These are phyloP conservation scores for Cyphellophora attinorum DNA, from an alignment of 2,329 filamentous ascomycete species.

Conservation along the genomic window DNA sequence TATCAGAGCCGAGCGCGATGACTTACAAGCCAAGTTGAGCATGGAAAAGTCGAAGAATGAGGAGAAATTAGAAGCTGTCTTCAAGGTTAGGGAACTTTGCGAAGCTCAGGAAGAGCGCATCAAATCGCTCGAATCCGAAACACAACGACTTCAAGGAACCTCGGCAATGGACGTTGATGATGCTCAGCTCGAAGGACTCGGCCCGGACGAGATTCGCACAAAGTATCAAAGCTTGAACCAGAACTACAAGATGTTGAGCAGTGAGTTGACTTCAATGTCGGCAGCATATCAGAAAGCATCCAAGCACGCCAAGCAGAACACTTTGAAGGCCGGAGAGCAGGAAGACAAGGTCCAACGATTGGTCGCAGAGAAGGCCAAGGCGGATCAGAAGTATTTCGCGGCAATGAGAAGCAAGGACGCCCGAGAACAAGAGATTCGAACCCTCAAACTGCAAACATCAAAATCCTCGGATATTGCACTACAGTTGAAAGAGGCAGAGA, in stretches of 20 bases:
- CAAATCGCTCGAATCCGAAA: constrained; percentile 68
- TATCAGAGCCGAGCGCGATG: constrained; percentile 75
- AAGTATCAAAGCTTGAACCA: constrained; percentile 67
- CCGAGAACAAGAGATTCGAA: constrained; percentile 68
- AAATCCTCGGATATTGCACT: constrained; percentile 92
- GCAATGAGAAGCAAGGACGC: constrained; percentile 90
- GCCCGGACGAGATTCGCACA: constrained; percentile 60
- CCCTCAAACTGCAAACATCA: constrained; percentile 69
- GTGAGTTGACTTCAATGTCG: constrained; percentile 81
- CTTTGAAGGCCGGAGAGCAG: constrained; percentile 78
- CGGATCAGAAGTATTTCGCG: constrained; percentile 95
- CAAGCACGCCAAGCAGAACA: constrained; percentile 68
- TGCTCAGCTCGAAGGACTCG: constrained; percentile 30
- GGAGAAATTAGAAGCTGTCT: constrained; percentile 58
- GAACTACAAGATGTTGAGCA: constrained; percentile 75
- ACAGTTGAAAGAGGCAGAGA: constrained; percentile 83
- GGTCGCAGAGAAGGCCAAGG: constrained; percentile 84
- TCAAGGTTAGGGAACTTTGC: constrained; percentile 71
- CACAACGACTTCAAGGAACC: constrained; percentile 54
- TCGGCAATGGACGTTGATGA: constrained; percentile 12
- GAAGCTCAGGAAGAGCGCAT: constrained; percentile 74
- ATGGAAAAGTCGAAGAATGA: constrained; percentile 73
- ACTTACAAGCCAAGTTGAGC: constrained; percentile 70
- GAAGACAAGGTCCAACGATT: constrained; percentile 71
- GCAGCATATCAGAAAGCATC: constrained; percentile 85